Evolutionary conservation across 768 basidiomycete genomes (phyloP), one percentile per base, ranked within the genome.

Genomic region (Mycena epipterygia): DNA sequence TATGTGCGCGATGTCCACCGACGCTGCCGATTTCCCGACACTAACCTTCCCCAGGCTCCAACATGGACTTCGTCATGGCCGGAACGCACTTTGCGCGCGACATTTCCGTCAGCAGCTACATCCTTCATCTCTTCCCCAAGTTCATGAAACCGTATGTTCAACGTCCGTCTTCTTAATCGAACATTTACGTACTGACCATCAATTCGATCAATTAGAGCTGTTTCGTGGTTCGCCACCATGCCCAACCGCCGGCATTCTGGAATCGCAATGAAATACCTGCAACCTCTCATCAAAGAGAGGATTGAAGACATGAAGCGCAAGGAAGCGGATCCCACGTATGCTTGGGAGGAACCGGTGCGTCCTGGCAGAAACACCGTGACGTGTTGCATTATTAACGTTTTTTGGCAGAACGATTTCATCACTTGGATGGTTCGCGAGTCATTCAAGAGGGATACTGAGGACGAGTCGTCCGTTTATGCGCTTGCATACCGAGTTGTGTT

Each of bases 371-470:
- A 30, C 16, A 12, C 3, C 46, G 25, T 53, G 4, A 6, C 11
- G 27, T 7, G 7, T 30, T 57, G 37, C 7, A 5, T 61, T 25
- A n/a, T 4, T 9, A 21, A 41, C 49, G 9, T n/a, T 25, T 51
- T 27, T 29, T 3, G 46, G 29, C 55, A 71, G 70, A 70, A 73
- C 25, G 72, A 73, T 33, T 73, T 70, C 46, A 62, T 73, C 42
- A 73, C 72, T 25, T 73, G 72, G 72, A 73, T 73, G 72, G 64
- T 70, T 41, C 72, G 72, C 29, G 72, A 73, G 32, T 73, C 72
- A 13, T 73, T 73, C 72, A 73, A 70, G 32, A 64, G 72, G 27
- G 35, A 39, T 25, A 64, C 55, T 12, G 60, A 68, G 27, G 53
- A 70, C 39, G 68, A 70, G 39, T 64, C 58, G 4, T 73, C 72